Base-by-base conservation (phyloP, 805 yeast genomes). In the Saccharomycopsis vini region DNA sequence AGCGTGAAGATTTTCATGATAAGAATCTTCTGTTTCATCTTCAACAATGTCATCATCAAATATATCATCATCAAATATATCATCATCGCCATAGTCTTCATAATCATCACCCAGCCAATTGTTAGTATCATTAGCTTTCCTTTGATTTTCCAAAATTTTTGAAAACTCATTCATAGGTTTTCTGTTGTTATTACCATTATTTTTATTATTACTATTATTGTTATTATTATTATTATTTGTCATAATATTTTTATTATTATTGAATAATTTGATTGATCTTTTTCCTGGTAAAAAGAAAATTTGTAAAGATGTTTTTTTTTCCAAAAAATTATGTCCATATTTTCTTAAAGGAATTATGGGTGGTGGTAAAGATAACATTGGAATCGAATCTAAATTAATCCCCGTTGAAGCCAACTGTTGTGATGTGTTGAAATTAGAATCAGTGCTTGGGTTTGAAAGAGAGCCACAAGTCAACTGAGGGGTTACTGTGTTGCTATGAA, bases 241-340 rank as follows among this genome's bases (percentile, higher is more conserved):
- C 10, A 15, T 20, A 12, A 31, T 5, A 20, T 22, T 18, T 13
- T 28, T 38, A 28, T 29, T 28, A 31, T 32, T 24, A 12, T 43
- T 49, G 18, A 39, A 45, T 16, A 76, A 54, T 23, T 61, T 60
- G 40, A 72, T 63, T 1, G 77, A 67, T 35, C 68, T 63, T 40
- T 69, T 58, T 6, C 68, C 66, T 15, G 45, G 44, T n/a, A 45
- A 72, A 42, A 52, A 80, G 2, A 75, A 71, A 35, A 92, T 64
- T 57, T 89, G 95, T 24, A 92, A 71, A 50, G 88, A 77, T 3
- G 86, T 86, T 60, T 86, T 87, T 58, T 84, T 85, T 57, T 92
- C 97, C 56, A 92, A 64, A 66, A 88, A 92, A 60, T 87, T 92
- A 62, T 92, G 98, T 13, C 98, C 98, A 58, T 92, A 92, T 54